A percentile compares a stretch with the other conserved stretches of the same genome.
These are phyloP conservation scores for Aspergillus hancockii DNA, from an alignment of 495 filamentous ascomycete species.

Conservation along the genomic window DNA sequence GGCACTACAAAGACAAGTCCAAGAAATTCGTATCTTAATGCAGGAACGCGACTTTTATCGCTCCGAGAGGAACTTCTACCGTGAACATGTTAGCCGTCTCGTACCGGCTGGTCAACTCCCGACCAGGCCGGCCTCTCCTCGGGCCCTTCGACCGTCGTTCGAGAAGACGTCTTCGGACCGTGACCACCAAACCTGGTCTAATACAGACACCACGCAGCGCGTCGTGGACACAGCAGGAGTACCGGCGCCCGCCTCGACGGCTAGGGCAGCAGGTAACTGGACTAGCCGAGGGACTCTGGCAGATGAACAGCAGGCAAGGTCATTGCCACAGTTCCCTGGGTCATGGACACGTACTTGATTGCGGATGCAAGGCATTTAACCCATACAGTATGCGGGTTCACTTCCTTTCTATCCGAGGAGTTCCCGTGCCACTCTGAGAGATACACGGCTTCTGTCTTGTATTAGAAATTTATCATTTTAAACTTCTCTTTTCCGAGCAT, in stretches of 20 bases:
- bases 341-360: conserved; percentile 17
- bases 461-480: background rate
- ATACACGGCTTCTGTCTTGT: background rate
- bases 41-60: conserved; percentile 57
- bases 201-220: conserved; percentile 7
- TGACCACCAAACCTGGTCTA: conserved; percentile 13
- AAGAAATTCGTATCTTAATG: conserved; percentile 56
- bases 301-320: conserved; percentile 14
- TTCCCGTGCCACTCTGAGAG: conserved; percentile 1
- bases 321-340: conserved; percentile 16
- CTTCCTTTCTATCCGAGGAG: background rate
- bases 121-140: conserved; percentile 46
- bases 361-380: background rate
- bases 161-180: conserved; percentile 8
- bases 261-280: background rate
- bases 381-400: background rate
- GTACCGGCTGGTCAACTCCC: conserved; percentile 44
- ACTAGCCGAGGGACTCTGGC: conserved; percentile 9
- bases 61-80: conserved; percentile 64
- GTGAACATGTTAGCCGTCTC: conserved; percentile 59
- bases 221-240: conserved; percentile 10
- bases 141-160: conserved; percentile 11
- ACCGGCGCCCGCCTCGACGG: conserved; percentile 3
- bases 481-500: background rate
- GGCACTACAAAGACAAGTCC: conserved; percentile 56